Percentiles rank a stretch among this genome's conserved stretches.
Conservation (phyloP, 2,329 filamentous ascomycete species). For the Monilinia vaccinii-corymbosi region DNA sequence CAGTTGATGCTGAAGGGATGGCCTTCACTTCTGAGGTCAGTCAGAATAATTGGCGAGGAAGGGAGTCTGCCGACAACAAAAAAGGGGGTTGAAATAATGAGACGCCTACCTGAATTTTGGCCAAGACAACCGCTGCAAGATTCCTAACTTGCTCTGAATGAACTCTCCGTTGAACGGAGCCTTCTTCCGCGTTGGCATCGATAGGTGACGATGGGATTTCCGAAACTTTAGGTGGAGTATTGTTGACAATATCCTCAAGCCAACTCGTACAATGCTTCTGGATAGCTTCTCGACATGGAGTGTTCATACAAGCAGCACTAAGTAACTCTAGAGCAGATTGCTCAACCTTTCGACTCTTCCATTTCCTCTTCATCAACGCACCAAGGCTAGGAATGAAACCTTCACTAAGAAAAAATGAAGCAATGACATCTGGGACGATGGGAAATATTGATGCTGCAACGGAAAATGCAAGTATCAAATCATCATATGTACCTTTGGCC, state of each 20-base stretch:
- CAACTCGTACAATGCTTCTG: conserved; percentile 77
- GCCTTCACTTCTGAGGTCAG: conserved; percentile 31
- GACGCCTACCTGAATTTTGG: conserved; percentile 56
- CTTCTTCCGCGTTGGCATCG: conserved; percentile 22
- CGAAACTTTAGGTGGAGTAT: conserved; percentile 50
- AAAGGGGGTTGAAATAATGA: neutral
- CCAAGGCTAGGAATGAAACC: conserved; percentile 74
- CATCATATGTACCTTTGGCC: conserved; percentile 69
- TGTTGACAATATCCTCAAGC: conserved; percentile 75
- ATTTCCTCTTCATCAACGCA: conserved; percentile 66
- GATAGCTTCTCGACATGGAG: conserved; percentile 72
- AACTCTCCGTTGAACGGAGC: conserved; percentile 26
- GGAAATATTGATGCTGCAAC: conserved; percentile 86
- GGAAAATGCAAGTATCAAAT: conserved; percentile 85
- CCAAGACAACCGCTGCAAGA: conserved; percentile 64
- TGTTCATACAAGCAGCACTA: conserved; percentile 83
- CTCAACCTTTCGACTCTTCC: conserved; percentile 80
- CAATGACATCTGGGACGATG: conserved; percentile 65
- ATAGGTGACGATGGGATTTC: conserved; percentile 20
- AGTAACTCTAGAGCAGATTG: conserved; percentile 81
- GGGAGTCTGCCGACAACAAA: conserved; percentile 18
- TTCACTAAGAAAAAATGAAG: conserved; percentile 76
- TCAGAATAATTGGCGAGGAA: conserved; percentile 20
- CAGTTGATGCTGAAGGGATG: conserved; percentile 23
- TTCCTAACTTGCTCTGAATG: conserved; percentile 55